Evolutionary conservation across 257 asterid genomes (phyloP).

Genomic region (Ocimum tenuiflorum): DNA sequence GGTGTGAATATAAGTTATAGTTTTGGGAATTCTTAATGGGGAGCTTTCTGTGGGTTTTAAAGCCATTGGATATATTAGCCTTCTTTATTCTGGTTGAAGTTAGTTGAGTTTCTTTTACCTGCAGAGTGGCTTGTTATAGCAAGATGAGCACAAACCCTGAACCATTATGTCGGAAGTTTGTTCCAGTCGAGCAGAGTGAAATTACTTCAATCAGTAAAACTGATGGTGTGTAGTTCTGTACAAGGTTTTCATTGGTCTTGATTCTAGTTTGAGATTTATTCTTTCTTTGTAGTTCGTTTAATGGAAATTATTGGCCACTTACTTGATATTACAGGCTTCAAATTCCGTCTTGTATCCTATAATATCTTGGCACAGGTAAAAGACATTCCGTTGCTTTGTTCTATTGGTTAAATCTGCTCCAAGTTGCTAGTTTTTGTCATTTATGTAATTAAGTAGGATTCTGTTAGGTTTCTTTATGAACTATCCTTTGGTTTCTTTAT

Average conservation of each 20-base stretch:
- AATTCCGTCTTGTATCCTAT: conserved; percentile 74
- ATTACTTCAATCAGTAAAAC: conserved; percentile 46
- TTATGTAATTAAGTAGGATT: not conserved
- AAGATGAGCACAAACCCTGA: conserved; percentile 51
- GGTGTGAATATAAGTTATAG: not conserved
- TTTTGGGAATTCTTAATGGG: not conserved
- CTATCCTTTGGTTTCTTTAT: not conserved
- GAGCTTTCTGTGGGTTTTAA: not conserved
- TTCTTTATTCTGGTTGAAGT: not conserved
- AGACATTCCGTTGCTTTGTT: not conserved
- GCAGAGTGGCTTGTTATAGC: conserved; percentile 44
- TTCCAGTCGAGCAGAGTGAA: conserved; percentile 66
- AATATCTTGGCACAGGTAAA: conserved; percentile 89
- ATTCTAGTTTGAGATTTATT: not conserved
- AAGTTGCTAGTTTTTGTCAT: not conserved
- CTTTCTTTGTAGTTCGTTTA: not conserved
- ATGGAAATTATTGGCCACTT: not conserved
- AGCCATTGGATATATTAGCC: not conserved
- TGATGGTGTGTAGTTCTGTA: conserved; percentile 38
- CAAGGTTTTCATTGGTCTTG: not conserved
- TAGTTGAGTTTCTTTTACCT: conserved; percentile 10
- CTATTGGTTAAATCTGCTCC: not conserved
- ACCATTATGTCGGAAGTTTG: conserved; percentile 57
- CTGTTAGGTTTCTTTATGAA: not conserved
- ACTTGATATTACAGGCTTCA: conserved; percentile 45